A percentile compares a stretch with the other conserved stretches of the same genome.
These are phyloP conservation scores for Fistulinella cinereoalba DNA, from an alignment of 1,284 basidiomycete genomes.

Conservation along the genomic window DNA sequence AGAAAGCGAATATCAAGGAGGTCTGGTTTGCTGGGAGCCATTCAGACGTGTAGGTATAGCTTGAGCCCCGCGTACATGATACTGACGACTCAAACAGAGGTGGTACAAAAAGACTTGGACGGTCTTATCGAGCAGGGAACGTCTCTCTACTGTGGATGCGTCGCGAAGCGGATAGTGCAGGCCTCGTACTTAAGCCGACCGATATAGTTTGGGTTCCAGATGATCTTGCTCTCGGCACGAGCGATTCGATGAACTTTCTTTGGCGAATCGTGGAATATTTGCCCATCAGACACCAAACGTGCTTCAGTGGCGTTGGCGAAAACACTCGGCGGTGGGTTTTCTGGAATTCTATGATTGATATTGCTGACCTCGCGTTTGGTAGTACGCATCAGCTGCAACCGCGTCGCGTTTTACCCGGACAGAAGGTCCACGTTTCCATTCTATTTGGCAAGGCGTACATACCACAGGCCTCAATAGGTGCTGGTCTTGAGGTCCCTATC, in stretches of 20 bases:
- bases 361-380: not conserved
- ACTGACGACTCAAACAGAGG: constrained; percentile 9
- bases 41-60: constrained; percentile 28
- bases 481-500: constrained; percentile 26
- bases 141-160: constrained; percentile 24
- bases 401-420: constrained; percentile 31
- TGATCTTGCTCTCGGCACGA: constrained; percentile 13
- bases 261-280: constrained; percentile 22
- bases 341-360: not conserved
- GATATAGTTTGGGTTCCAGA: constrained; percentile 15
- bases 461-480: constrained; percentile 24
- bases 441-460: constrained; percentile 26
- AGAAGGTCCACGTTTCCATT: constrained; percentile 31
- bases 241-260: constrained; percentile 14
- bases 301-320: constrained; percentile 8
- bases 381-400: constrained; percentile 22
- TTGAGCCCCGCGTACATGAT: not conserved
- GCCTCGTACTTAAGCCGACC: constrained; percentile 14
- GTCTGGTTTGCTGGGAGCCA: constrained; percentile 30
- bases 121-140: constrained; percentile 16
- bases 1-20: too few relatives aligned
- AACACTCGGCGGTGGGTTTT: constrained; percentile 5
- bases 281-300: constrained; percentile 20
- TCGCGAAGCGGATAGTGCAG: constrained; percentile 9
- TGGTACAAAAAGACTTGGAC: constrained; percentile 13